These are phyloP conservation scores for Hawksworthiomyces lignivorus DNA, from an alignment of 2,329 filamentous ascomycete genomes.

Conservation along the genomic window DNA sequence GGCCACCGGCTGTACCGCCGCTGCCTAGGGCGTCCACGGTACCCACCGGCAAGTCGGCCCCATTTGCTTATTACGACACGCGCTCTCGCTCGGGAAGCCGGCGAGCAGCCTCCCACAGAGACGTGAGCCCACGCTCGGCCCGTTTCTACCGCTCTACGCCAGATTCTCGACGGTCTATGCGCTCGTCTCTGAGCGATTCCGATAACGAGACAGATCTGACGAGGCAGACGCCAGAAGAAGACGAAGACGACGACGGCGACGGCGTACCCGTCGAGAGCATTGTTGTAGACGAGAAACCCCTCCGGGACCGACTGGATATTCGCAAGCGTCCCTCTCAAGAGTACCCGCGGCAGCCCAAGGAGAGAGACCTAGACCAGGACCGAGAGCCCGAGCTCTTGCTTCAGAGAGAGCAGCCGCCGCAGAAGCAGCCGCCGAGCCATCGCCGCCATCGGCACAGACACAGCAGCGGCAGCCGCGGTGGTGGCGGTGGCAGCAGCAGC, in stretches of 20 bases:
- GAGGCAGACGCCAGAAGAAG: constrained; percentile 27
- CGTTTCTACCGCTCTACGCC: constrained; percentile 30
- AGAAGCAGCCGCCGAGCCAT: background rate
- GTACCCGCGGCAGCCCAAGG: constrained; percentile 2
- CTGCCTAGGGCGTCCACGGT: constrained; percentile 12
- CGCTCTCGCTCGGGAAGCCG: constrained; percentile 22
- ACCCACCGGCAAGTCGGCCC: constrained; percentile 6
- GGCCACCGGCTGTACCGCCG: constrained; percentile 13
- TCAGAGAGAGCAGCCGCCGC: background rate
- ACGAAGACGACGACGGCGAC: constrained; percentile 11
- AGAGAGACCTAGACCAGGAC: background rate
- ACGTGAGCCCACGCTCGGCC: constrained; percentile 27
- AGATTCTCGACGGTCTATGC: constrained; percentile 27
- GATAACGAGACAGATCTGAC: constrained; percentile 32
- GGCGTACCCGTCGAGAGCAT: constrained; percentile 6
- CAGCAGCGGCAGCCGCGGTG: constrained; percentile 9
- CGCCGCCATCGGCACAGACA: constrained; percentile 4
- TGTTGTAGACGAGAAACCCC: constrained; percentile 7
- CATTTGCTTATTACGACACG: constrained; percentile 17
- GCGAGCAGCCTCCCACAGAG: constrained; percentile 20
- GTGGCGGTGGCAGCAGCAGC: constrained; percentile 7
- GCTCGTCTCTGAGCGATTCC: constrained; percentile 29
- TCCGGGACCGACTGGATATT: constrained; percentile 12
- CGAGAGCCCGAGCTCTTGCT: background rate
- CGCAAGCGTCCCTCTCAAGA: constrained; percentile 6